Base-by-base conservation (phyloP, 192 early-diverging fungal genomes). In the Helicostylum pulchrum region DNA sequence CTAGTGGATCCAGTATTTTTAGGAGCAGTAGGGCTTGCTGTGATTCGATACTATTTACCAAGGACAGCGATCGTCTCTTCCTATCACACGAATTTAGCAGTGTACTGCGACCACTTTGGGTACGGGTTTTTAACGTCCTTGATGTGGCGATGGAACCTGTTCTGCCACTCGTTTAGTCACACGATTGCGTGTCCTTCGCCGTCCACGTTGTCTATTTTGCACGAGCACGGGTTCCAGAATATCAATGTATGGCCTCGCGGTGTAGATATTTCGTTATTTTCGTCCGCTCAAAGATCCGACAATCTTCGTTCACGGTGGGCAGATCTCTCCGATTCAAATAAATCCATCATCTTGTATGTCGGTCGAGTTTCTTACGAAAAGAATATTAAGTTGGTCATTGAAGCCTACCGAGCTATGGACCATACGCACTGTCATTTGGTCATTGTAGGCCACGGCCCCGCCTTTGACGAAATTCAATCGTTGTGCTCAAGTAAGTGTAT, bases 81-180 rank as follows among this genome's bases (percentile, higher is more conserved):
- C 7, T 74, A 74, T 55, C 72, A 74, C 21, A 74, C 72, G 3
- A 74, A 74, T 32, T 49, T 74, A 9, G 66, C 72, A 2, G 56
- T 54, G 3, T 74, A 74, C 43, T 67, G 65, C 42, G 60, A 61
- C 14, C 66, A 74, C 15, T 74, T 74, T 53, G 72, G 72, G 2
- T 74, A 57, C 49, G 66, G 72, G 0, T 53, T 66, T 8, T 53
- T 74, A 8, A 68, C 56, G 0, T 48, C 62, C 26, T 19, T 58
- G 17, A 74, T 74, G 72, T 74, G 72, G 72, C 51, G 42, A 12
- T 74, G 72, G 72, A 74, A 68, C 43, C 66, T 26, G 6, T 63
- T 51, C 39, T 74, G 72, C 32, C 72, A 74, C 26, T 60, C 50
- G 0, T 54, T 49, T 9, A 59, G 66, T 23, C 30, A 10, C 9